phyloP scores from a whole-genome alignment of 768 basidiomycete species.

The Rhodotorula diobovata region DNA sequence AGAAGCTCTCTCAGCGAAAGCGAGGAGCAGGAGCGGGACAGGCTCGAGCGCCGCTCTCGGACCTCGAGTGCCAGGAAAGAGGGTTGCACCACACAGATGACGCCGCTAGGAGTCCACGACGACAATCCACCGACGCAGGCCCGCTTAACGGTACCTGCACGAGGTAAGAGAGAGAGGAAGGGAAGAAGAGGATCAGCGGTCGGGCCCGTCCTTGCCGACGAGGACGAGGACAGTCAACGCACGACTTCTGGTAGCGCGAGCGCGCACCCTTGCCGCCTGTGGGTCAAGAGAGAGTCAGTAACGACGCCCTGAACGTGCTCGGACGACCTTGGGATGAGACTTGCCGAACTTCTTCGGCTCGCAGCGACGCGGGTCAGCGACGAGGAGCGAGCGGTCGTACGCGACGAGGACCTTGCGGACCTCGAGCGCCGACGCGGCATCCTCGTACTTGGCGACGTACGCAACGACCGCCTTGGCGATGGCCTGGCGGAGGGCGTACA shows the following conservation, averaged over 20 bases:
- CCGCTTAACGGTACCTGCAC: too few species aligned
- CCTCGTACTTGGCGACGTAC: constrained; percentile 97
- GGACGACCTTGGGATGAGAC: too few species aligned
- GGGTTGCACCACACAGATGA: too few species aligned
- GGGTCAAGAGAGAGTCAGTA: neutral
- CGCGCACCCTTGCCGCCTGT: neutral
- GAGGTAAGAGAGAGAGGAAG: too few species aligned
- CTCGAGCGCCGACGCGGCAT: constrained; percentile 94
- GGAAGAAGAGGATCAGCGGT: too few species aligned
- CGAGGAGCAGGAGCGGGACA: too few species aligned
- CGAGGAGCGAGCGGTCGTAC: neutral
- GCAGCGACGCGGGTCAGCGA: neutral
- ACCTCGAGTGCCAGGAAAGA: too few species aligned
- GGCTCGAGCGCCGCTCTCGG: too few species aligned
- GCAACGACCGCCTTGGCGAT: constrained; percentile 97
- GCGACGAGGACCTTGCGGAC: constrained; percentile 73
- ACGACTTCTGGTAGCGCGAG: neutral
- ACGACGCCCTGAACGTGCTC: neutral
- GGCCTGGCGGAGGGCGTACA: constrained; percentile 98
- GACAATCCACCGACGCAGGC: too few species aligned
- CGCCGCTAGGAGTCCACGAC: too few species aligned
- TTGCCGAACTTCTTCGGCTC: neutral
- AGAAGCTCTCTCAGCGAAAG: too few species aligned
- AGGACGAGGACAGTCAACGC: neutral
- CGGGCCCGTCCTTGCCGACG: neutral